phyloP scores from a whole-genome alignment of 2,329 filamentous ascomycete genomes.

The Byssochlamys sp. region DNA sequence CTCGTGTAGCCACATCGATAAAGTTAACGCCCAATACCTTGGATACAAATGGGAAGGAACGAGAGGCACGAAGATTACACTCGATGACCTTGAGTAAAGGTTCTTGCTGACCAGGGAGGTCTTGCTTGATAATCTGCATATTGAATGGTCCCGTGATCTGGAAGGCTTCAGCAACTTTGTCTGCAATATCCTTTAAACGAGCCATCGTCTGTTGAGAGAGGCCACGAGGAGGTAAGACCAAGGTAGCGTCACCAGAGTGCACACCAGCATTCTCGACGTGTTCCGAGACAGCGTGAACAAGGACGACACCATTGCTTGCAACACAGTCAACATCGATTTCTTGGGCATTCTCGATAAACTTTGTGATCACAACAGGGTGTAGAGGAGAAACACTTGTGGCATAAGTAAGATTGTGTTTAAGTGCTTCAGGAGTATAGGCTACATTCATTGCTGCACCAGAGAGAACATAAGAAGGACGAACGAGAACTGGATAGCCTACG shows the following conservation, averaged over 20 bases:
- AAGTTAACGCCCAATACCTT: slow-evolving; percentile 97
- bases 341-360: slow-evolving; percentile 98
- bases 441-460: slow-evolving; percentile 99
- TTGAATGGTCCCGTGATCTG: slow-evolving; percentile 97
- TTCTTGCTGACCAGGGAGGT: no score
- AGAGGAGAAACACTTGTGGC: slow-evolving; percentile 88
- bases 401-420: slow-evolving; percentile 83
- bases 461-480: slow-evolving; percentile 90
- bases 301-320: slow-evolving; percentile 75
- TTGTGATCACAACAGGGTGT: slow-evolving; percentile 95
- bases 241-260: slow-evolving; percentile 91
- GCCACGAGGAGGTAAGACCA: slow-evolving; percentile 91
- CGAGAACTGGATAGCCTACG: slow-evolving; percentile 86
- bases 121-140: slow-evolving; percentile 98
- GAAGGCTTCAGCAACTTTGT: slow-evolving; percentile 89
- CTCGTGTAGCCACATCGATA: slow-evolving; percentile 91
- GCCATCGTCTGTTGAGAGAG: slow-evolving; percentile 76
- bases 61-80: slow-evolving; percentile 91
- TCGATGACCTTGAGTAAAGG: slow-evolving; percentile 99
- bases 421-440: slow-evolving; percentile 92
- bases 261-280: slow-evolving; percentile 98
- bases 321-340: slow-evolving; percentile 99
- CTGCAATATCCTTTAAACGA: slow-evolving; percentile 84
- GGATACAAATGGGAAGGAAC: slow-evolving; percentile 95
- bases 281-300: slow-evolving; percentile 95